Conservation (phyloP, 768 basidiomycete species). For the Mycena floridula region DNA sequence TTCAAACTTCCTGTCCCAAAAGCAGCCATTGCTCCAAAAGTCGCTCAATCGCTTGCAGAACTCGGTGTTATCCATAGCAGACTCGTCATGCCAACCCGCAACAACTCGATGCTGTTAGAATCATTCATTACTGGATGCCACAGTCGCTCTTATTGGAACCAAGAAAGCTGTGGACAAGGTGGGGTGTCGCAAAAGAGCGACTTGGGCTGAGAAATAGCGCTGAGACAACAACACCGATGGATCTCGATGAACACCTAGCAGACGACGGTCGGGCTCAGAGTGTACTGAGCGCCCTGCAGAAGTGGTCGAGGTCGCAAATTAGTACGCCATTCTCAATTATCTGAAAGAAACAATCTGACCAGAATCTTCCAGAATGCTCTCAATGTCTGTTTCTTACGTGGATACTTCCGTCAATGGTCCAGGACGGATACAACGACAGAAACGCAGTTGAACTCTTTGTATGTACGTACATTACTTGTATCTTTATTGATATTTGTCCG, state of each 20-base stretch:
- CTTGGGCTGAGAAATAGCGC: constrained; percentile 45
- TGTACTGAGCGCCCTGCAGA: constrained; percentile 49
- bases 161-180: constrained; percentile 84
- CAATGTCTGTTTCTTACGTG: constrained; percentile 70
- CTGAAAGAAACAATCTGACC: constrained; percentile 21
- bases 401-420: constrained; percentile 57
- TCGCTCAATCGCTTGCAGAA: constrained; percentile 71
- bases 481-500: not conserved
- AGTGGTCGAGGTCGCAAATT: constrained; percentile 53
- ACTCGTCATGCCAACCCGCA: constrained; percentile 93
- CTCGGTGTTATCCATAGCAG: constrained; percentile 66
- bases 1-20: constrained; percentile 82
- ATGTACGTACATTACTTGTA: not conserved
- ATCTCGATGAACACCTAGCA: constrained; percentile 37
- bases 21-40: constrained; percentile 63
- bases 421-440: constrained; percentile 51
- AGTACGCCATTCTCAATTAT: constrained; percentile 22
- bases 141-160: constrained; percentile 73
- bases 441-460: constrained; percentile 32
- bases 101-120: constrained; percentile 70
- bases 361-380: too few species aligned
- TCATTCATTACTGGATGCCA: constrained; percentile 67
- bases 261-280: constrained; percentile 61
- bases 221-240: constrained; percentile 38
- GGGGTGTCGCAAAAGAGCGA: constrained; percentile 66